These are phyloP conservation scores for Psilocybe subaeruginosa DNA, from an alignment of 768 basidiomycete species.

Conservation along the genomic window DNA sequence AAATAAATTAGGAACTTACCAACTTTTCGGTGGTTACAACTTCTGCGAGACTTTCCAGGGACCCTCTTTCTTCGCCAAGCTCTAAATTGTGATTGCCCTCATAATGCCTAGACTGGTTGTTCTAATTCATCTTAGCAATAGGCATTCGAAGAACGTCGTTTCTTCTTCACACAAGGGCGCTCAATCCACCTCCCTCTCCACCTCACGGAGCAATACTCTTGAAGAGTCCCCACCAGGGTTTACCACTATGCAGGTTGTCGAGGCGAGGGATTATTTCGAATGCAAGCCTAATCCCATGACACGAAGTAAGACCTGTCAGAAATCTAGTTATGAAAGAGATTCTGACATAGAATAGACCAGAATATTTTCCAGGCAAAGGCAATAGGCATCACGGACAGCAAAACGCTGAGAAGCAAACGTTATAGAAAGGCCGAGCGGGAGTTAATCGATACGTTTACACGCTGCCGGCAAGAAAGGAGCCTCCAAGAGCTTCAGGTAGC, in stretches of 20 bases:
- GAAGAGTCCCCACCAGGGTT: no score
- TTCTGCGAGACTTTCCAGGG: background rate
- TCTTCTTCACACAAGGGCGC: background rate
- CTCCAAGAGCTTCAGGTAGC: slow-evolving; percentile 50
- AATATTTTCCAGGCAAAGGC: background rate
- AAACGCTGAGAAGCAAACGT: background rate
- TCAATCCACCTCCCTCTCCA: background rate
- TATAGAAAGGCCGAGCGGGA: background rate
- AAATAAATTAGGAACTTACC: background rate
- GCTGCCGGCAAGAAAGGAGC: background rate
- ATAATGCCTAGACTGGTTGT: background rate
- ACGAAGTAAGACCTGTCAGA: background rate
- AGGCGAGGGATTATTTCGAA: no score
- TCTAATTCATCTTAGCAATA: background rate
- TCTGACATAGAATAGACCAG: background rate
- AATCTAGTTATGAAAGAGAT: background rate
- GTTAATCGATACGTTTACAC: background rate
- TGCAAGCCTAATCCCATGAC: no score
- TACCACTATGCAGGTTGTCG: no score
- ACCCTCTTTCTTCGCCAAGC: background rate
- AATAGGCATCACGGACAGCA: background rate
- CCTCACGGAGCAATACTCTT: no score
- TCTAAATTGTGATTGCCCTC: background rate
- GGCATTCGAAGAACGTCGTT: background rate
- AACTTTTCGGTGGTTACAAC: background rate